A percentile compares a stretch with the other conserved stretches of the same genome.
These are phyloP conservation scores for Phlyctochytrium planicorne DNA, from an alignment of 192 early-diverging fungal genomes.

Conservation along the genomic window DNA sequence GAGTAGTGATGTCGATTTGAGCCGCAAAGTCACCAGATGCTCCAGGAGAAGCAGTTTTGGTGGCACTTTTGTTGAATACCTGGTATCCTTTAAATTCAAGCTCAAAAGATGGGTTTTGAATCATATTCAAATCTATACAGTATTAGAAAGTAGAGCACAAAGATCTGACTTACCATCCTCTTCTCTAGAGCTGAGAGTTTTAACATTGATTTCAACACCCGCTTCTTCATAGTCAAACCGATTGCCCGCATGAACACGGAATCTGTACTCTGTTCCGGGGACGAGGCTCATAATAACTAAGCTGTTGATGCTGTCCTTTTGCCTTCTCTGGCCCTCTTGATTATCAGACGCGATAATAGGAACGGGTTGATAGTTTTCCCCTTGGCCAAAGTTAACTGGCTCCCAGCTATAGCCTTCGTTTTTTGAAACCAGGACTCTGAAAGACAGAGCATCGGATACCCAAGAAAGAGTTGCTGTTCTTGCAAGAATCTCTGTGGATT, in stretches of 20 bases:
- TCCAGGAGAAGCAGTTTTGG: constrained; percentile 7
- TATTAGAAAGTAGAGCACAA: not conserved
- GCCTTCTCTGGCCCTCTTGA: constrained; percentile 16
- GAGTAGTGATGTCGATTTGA: constrained; percentile 19
- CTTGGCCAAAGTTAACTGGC: constrained; percentile 34
- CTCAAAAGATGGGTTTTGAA: constrained; percentile 34
- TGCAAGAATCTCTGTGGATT: constrained; percentile 21
- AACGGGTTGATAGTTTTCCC: constrained; percentile 34
- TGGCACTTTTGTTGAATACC: constrained; percentile 7
- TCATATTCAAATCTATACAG: constrained; percentile 19
- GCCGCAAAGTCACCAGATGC: not conserved
- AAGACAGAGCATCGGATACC: constrained; percentile 20
- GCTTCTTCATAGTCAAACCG: constrained; percentile 23
- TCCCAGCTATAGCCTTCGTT: constrained; percentile 17
- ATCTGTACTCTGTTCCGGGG: constrained; percentile 23
- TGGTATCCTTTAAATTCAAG: not conserved
- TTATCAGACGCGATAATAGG: constrained; percentile 11
- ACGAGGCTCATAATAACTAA: constrained; percentile 19
- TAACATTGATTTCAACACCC: constrained; percentile 12
- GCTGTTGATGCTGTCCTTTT: constrained; percentile 7
- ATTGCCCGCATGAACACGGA: constrained; percentile 33
- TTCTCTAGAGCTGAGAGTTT: not conserved
- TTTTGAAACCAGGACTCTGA: constrained; percentile 22
- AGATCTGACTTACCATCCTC: constrained; percentile 9
- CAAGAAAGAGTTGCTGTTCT: constrained; percentile 16